Conservation (phyloP, 192 early-diverging fungal species). For the Podila clonocystis region DNA sequence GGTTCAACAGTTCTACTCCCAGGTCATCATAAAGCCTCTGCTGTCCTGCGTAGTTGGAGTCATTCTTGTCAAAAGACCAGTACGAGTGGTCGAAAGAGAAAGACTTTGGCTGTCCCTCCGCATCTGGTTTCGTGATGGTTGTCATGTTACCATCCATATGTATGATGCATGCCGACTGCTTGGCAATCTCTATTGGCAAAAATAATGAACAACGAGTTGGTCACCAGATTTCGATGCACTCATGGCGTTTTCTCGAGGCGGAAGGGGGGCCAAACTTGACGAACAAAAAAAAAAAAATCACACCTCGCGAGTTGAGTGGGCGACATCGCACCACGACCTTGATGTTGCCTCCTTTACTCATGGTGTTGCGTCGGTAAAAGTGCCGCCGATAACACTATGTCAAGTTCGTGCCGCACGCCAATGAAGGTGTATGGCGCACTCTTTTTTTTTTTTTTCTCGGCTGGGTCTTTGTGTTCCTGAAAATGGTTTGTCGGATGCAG, state of each 20-base stretch:
- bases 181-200: slow-evolving; percentile 60
- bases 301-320: slow-evolving; percentile 78
- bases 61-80: slow-evolving; percentile 81
- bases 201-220: neutral
- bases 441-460: no score
- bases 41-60: slow-evolving; percentile 77
- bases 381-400: neutral
- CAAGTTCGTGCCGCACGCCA: no score
- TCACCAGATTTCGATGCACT: neutral
- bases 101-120: slow-evolving; percentile 47
- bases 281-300: slow-evolving; percentile 7
- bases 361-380: slow-evolving; percentile 1
- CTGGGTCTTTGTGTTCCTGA: neutral
- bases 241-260: neutral
- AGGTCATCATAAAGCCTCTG: slow-evolving; percentile 78
- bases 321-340: slow-evolving; percentile 85
- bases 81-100: slow-evolving; percentile 93
- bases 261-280: neutral
- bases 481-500: neutral
- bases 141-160: slow-evolving; percentile 81
- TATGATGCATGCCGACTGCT: slow-evolving; percentile 71
- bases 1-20: slow-evolving; percentile 80
- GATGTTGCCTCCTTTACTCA: slow-evolving; percentile 65
- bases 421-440: neutral
- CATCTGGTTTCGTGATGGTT: slow-evolving; percentile 63